Base-by-base conservation (phyloP, 352 stramenopile genomes). In the Phytophthora pseudosyringae region DNA sequence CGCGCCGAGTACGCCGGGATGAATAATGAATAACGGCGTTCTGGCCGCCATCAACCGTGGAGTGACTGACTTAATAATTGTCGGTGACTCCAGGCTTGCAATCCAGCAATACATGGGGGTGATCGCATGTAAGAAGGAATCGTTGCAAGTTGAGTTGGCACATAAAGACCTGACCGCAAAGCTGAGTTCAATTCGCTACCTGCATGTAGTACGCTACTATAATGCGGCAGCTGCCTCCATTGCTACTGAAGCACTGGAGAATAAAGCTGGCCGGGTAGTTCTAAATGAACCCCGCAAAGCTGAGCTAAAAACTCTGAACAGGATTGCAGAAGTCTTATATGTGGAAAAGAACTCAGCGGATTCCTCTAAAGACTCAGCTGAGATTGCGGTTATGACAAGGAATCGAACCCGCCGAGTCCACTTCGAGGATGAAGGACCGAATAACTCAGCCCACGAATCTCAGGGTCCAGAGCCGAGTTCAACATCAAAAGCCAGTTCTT, bases 81-180 rank as follows among this genome's bases (percentile, higher is more conserved):
- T 52, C 9, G 41, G 53, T 3, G 53, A 45, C 31, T 52, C 4
- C 15, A n/a, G 40, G 40, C 26, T 61, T 45, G 53, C 39, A 43
- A 61, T 53, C 43, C 44, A 56, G 26, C 43, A 55, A 63, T 44
- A 5, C 44, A 54, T 56, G 12, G 45, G 55, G 55, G 35, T 50
- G 41, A 52, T 59, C 6, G 36, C 25, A 15, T 59, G 6, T 13
- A 31, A 50, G 38, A 59, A 59, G 3, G 36, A 59, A 15, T 25
- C 51, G 12, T 28, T 58, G 26, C 50, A 58, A 18, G 38, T 36
- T 4, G 8, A 48, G 18, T 13, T 55, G 5, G 29, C 25, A 9
- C 39, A 59, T 5, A 59, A 50, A 16, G 5, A 29, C 1, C n/a
- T 51, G 28, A 49, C 32, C 7, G 16, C 0, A 13, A 39, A 53